Evolutionary conservation across 192 early-diverging fungal species (phyloP).

Genomic region (Umbelopsis ramanniana): DNA sequence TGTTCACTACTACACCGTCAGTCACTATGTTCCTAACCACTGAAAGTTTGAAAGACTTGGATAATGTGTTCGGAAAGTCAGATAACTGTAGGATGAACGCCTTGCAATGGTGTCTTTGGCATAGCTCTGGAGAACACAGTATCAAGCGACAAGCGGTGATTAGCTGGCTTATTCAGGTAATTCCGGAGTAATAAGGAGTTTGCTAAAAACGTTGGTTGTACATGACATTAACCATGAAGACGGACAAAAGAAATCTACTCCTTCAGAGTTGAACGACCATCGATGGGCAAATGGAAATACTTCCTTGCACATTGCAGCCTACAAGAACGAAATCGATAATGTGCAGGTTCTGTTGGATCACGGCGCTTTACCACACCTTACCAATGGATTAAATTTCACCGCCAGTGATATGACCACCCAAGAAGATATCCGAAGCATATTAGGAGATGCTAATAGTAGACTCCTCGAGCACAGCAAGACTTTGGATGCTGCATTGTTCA

Average conservation of each 20-base stretch:
- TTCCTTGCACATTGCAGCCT: slow-evolving; percentile 23
- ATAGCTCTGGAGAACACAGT: not conserved
- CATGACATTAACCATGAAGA: too few relatives aligned
- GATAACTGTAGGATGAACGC: slow-evolving; percentile 1
- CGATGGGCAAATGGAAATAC: slow-evolving; percentile 25
- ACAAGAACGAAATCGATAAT: slow-evolving; percentile 5
- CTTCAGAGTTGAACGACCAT: slow-evolving; percentile 19
- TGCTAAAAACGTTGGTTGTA: too few relatives aligned
- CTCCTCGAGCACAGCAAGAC: too few relatives aligned
- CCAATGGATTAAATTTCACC: slow-evolving; percentile 20
- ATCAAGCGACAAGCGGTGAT: not conserved
- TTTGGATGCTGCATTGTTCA: too few relatives aligned
- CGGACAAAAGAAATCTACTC: slow-evolving; percentile 3
- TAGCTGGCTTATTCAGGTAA: slow-evolving; percentile 17
- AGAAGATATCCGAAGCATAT: slow-evolving; percentile 16
- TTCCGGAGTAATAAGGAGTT: not conserved
- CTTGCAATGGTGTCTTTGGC: slow-evolving; percentile 14
- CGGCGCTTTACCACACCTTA: slow-evolving; percentile 12
- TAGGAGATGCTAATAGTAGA: not conserved
- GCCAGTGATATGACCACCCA: slow-evolving; percentile 7
- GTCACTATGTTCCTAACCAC: slow-evolving; percentile 17
- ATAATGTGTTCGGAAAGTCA: not conserved
- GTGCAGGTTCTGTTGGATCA: slow-evolving; percentile 1
- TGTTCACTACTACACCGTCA: slow-evolving; percentile 1
- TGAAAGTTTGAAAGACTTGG: not conserved